These are phyloP conservation scores for Westerdykella aurantiaca DNA, from an alignment of 2,329 filamentous ascomycete species.

Conservation along the genomic window DNA sequence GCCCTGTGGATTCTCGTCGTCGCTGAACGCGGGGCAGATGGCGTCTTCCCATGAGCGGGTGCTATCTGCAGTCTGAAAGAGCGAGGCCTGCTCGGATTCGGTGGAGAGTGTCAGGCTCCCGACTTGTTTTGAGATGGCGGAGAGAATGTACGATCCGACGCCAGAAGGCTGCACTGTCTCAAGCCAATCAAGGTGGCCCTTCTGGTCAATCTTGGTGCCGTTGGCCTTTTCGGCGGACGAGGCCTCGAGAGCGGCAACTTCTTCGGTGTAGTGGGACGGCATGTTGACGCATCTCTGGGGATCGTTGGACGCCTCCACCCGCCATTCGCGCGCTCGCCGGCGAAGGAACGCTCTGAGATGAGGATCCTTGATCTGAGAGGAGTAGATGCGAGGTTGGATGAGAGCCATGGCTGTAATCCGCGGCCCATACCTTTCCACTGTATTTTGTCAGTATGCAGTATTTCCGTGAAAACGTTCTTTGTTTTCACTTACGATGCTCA, in stretches of 20 bases:
- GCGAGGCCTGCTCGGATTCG: background rate
- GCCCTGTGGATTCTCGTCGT: slow-evolving; percentile 53
- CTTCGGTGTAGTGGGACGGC: slow-evolving; percentile 14
- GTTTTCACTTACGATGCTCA: slow-evolving; percentile 44
- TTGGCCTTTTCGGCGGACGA: background rate
- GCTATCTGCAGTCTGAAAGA: background rate
- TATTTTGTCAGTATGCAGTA: slow-evolving; percentile 5
- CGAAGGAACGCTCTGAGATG: slow-evolving; percentile 26
- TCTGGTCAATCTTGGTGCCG: background rate
- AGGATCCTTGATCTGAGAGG: slow-evolving; percentile 19
- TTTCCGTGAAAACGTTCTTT: background rate
- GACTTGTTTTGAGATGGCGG: background rate
- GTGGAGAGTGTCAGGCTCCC: background rate
- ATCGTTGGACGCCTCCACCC: slow-evolving; percentile 10
- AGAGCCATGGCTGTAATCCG: slow-evolving; percentile 31
- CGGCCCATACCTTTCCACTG: slow-evolving; percentile 21
- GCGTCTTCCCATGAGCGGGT: slow-evolving; percentile 7
- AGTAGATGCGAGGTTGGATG: slow-evolving; percentile 17
- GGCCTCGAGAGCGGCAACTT: background rate
- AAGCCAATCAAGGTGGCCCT: slow-evolving; percentile 9
- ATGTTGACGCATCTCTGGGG: slow-evolving; percentile 21
- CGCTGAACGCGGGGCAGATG: slow-evolving; percentile 54
- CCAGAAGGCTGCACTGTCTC: slow-evolving; percentile 1
- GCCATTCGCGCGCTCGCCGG: slow-evolving; percentile 31
- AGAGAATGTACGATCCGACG: background rate